Percentiles rank a stretch among this genome's conserved stretches.
Conservation (phyloP, 2,329 filamentous ascomycete genomes). For the Aspergillus novoparasiticus region DNA sequence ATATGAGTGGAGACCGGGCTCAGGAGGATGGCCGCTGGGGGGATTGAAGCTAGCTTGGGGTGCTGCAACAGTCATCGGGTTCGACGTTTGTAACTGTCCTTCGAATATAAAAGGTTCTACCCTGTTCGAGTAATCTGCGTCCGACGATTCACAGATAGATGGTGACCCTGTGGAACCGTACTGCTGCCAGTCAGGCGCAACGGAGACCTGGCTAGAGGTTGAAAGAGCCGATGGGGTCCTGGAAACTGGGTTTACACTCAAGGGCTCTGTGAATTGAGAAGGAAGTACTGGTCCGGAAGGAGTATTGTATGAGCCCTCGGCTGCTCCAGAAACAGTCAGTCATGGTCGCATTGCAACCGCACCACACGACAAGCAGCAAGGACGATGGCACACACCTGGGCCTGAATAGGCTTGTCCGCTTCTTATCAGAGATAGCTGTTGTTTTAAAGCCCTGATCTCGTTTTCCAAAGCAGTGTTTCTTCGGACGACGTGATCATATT, state of each 20-base stretch:
- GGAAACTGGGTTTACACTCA: slow-evolving; percentile 20
- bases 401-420: slow-evolving; percentile 26
- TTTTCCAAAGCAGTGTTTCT: slow-evolving; percentile 58
- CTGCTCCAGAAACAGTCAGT: neutral
- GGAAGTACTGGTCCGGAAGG: slow-evolving; percentile 26
- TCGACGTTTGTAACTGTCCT: slow-evolving; percentile 19
- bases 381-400: slow-evolving; percentile 15
- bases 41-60: slow-evolving; percentile 26
- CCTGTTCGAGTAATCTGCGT: slow-evolving; percentile 28
- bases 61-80: slow-evolving; percentile 18
- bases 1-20: slow-evolving; percentile 23
- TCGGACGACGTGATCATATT: slow-evolving; percentile 54
- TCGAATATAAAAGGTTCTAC: slow-evolving; percentile 28
- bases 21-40: slow-evolving; percentile 18
- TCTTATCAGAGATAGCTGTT: slow-evolving; percentile 44
- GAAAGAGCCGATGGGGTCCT: slow-evolving; percentile 28
- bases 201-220: slow-evolving; percentile 29
- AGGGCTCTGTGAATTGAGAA: slow-evolving; percentile 27
- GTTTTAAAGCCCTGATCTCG: slow-evolving; percentile 56
- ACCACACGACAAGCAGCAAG: neutral
- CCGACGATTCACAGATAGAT: slow-evolving; percentile 30
- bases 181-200: slow-evolving; percentile 31
- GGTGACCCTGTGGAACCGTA: slow-evolving; percentile 31
- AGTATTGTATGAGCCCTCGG: slow-evolving; percentile 23
- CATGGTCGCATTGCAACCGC: neutral